Percentiles rank a stretch among this genome's conserved stretches.
Evolutionary conservation across 805 yeast genomes (phyloP).

Genomic region (Komagataella pseudopastoris): DNA sequence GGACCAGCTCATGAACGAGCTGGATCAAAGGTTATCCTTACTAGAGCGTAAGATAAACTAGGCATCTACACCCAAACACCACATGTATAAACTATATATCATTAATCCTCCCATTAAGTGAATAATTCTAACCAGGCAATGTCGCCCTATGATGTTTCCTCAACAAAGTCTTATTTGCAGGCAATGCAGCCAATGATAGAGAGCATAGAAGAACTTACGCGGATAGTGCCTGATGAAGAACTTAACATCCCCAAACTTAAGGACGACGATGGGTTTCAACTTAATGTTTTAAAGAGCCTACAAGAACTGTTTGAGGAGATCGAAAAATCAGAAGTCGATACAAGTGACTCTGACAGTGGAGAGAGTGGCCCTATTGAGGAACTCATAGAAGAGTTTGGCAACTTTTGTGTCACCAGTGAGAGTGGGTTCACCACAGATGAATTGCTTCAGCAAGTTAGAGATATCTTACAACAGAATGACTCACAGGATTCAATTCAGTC

Average conservation of each 20-base stretch:
- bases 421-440: conserved; percentile 20
- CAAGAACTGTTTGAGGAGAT: conserved; percentile 20
- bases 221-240: conserved; percentile 15
- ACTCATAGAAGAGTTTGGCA: conserved; percentile 17
- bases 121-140: conserved; percentile 11
- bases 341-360: conserved; percentile 1
- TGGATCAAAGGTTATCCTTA: neutral
- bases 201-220: conserved; percentile 15
- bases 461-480: conserved; percentile 1
- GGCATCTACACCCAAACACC: neutral
- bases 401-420: conserved; percentile 19
- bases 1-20: neutral
- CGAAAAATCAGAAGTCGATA: conserved; percentile 11
- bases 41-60: neutral
- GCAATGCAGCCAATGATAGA: conserved; percentile 67
- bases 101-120: neutral
- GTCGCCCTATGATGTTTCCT: conserved; percentile 42
- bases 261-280: conserved; percentile 1
- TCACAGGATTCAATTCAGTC: conserved; percentile 57
- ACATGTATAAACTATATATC: neutral
- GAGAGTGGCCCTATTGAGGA: conserved; percentile 8
- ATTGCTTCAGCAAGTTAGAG: conserved; percentile 13
- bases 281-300: conserved; percentile 5
- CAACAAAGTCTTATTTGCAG: conserved; percentile 65
- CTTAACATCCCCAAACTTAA: conserved; percentile 4